Base-by-base conservation (phyloP, 345 rosid species). In the Melaleuca quinquenervia region DNA sequence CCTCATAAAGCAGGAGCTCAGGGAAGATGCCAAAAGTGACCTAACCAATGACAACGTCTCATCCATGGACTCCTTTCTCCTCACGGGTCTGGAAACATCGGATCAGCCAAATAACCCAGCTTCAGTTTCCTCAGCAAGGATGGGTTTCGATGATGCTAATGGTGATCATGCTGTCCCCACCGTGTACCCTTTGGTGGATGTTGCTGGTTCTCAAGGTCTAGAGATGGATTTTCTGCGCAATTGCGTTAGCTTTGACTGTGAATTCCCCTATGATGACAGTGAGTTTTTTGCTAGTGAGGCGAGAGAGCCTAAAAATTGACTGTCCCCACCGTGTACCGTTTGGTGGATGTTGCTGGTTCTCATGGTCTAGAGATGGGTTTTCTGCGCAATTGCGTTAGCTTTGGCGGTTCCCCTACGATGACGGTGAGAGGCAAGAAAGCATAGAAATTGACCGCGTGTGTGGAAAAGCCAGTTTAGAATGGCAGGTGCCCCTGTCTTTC, bases 11-110 rank as follows among this genome's bases (percentile, higher is more conserved):
- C 84, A 85, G 36, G 85, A 85, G 64, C 18, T 22, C 76, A 83
- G 51, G 85, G 87, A 85, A 22, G 82, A 85, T 15, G 24, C 84
- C 51, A 84, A 50, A 49, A 87, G 88, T 36, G 86, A 78, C 53
- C 82, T 82, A 27, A 80, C 88, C 22, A 74, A 76, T 80, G 82
- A 64, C 85, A 62, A 50, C 22, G 53, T 64, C 52, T 74, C 88
- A 11, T 83, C 58, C 62, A 48, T 32, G 87, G 70, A 58, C 32
- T 78, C 83, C 15, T 48, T 12, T 80, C 62, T 75, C 54, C 44
- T 80, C 26, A 26, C 45, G 48, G 78, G 7, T 32, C 78, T 36
- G 18, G 78, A 48, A 41, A 15, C 64, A 10, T 22, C 50, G 53
- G 48, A 83, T 83, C 85, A 32, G 84, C 84, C 48, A 0, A 70